Conservation (phyloP, 208 protist genomes). For the Leishmania tropica region DNA sequence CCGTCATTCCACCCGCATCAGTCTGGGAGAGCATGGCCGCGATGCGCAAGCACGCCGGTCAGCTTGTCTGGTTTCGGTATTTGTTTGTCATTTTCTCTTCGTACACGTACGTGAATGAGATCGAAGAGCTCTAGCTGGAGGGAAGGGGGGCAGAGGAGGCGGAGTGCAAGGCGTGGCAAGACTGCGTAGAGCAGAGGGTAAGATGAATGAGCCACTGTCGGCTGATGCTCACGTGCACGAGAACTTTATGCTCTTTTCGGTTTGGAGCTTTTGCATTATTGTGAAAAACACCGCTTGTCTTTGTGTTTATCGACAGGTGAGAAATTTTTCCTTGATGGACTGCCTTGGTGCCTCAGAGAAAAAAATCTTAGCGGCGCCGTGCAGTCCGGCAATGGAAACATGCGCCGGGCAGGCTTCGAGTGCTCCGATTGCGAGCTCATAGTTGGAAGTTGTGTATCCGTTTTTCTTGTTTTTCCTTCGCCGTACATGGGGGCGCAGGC, state of each 20-base stretch:
- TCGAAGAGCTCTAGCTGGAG: conserved; percentile 31
- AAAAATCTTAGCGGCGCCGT: neutral
- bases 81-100: conserved; percentile 95
- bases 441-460: neutral
- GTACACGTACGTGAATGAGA: conserved; percentile 95
- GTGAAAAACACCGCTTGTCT: neutral
- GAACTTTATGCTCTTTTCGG: neutral
- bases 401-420: too few species aligned
- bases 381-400: neutral
- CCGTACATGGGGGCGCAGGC: neutral
- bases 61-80: conserved; percentile 97
- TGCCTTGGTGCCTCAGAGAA: neutral
- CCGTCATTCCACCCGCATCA: conserved; percentile 54
- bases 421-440: neutral
- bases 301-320: neutral
- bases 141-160: neutral
- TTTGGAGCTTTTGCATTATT: neutral
- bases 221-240: neutral
- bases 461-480: too few species aligned
- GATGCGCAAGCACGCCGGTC: conserved; percentile 91
- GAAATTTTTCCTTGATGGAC: neutral
- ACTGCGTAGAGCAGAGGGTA: neutral
- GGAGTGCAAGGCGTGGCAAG: neutral
- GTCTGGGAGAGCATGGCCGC: conserved; percentile 59
- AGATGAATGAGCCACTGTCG: neutral